phyloP scores from a whole-genome alignment of 2,329 filamentous ascomycete genomes.

The Cordyceps tenuipes region DNA sequence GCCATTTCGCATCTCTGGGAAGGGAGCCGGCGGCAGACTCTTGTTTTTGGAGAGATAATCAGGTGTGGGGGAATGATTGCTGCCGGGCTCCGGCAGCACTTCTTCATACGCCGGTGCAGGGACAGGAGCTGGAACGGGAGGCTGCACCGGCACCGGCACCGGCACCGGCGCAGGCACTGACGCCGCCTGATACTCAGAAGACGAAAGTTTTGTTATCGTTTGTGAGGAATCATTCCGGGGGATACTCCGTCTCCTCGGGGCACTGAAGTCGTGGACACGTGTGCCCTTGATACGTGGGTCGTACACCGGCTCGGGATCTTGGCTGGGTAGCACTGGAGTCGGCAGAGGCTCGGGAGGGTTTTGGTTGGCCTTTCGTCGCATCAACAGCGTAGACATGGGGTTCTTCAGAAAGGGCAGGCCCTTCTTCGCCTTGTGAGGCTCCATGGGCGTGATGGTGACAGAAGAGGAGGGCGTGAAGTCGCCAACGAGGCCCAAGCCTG shows the following conservation, averaged over 20 bases:
- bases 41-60: neutral
- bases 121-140: neutral
- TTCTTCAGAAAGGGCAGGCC: slow-evolving; percentile 43
- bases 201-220: neutral
- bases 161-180: neutral
- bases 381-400: slow-evolving; percentile 42
- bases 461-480: neutral
- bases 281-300: slow-evolving; percentile 51
- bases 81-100: neutral
- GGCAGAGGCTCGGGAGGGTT: slow-evolving; percentile 29
- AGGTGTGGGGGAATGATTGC: neutral
- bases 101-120: neutral
- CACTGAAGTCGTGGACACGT: slow-evolving; percentile 50
- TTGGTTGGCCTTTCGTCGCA: slow-evolving; percentile 40
- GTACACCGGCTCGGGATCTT: slow-evolving; percentile 33
- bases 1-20: neutral
- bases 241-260: slow-evolving; percentile 32
- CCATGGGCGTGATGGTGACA: slow-evolving; percentile 4
- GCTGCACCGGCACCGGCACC: neutral
- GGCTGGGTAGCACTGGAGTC: slow-evolving; percentile 25
- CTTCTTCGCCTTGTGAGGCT: slow-evolving; percentile 33
- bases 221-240: neutral
- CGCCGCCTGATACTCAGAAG: neutral
- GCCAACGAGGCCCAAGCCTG: neutral
- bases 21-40: neutral